phyloP scores from a whole-genome alignment of 2,329 filamentous ascomycete species.

The Beauveria asiatica region DNA sequence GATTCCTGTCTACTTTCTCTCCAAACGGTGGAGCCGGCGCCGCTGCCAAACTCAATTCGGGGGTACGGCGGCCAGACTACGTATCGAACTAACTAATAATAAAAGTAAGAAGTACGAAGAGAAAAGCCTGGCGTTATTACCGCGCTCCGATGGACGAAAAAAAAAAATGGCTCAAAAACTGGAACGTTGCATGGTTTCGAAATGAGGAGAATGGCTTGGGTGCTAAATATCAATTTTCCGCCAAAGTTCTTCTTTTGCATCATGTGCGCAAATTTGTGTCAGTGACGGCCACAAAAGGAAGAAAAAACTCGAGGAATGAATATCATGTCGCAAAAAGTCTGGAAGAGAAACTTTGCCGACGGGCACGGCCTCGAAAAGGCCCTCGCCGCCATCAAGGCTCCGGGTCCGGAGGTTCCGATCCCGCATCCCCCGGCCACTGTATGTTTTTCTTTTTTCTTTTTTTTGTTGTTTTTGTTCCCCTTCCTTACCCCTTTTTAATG shows the following conservation, averaged over 20 bases:
- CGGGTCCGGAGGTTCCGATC: constrained; percentile 13
- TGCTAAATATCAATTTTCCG: neutral
- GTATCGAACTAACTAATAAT: neutral
- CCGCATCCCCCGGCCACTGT: constrained; percentile 17
- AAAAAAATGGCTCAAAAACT: constrained; percentile 5
- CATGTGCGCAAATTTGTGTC: neutral
- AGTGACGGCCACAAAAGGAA: too few relatives aligned
- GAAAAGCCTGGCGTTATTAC: neutral
- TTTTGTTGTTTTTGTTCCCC: too few relatives aligned
- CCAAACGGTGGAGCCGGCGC: neutral
- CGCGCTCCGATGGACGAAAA: neutral
- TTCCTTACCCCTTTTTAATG: too few relatives aligned
- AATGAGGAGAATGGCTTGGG: too few relatives aligned
- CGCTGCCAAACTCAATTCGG: neutral
- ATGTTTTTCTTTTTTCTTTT: constrained; percentile 2
- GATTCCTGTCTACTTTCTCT: neutral
- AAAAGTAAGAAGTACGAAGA: too few relatives aligned
- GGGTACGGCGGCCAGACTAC: neutral
- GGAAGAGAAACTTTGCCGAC: constrained; percentile 19
- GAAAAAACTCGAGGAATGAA: constrained; percentile 18
- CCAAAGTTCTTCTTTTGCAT: neutral
- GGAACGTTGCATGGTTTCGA: constrained; percentile 1
- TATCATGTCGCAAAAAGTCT: constrained; percentile 23
- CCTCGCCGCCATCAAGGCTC: constrained; percentile 17
- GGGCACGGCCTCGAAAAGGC: constrained; percentile 20